Conservation (phyloP, 2,329 filamentous ascomycete genomes). For the Diaporthe sp. region DNA sequence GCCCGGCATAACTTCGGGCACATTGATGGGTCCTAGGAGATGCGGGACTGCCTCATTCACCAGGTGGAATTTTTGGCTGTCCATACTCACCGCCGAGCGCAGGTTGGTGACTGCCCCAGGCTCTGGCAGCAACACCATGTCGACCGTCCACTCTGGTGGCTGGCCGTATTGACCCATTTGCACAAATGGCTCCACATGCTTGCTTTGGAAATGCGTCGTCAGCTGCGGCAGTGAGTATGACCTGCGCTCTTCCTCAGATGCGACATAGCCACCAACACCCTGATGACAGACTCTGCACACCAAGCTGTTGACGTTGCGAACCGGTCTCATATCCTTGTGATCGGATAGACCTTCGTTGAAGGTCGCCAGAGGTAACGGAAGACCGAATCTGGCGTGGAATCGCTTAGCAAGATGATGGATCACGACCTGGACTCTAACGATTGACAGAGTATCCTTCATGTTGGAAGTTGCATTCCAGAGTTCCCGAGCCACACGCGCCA, state of each 20-base stretch:
- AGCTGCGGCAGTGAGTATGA: constrained; percentile 71
- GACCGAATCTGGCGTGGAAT: constrained; percentile 69
- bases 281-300: constrained; percentile 67
- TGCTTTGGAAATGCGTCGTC: constrained; percentile 67
- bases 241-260: constrained; percentile 50
- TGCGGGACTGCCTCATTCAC: constrained; percentile 55
- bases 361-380: constrained; percentile 68
- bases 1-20: constrained; percentile 15
- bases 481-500: constrained; percentile 68
- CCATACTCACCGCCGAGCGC: constrained; percentile 45
- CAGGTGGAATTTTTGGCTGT: constrained; percentile 50
- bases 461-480: constrained; percentile 73
- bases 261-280: constrained; percentile 47
- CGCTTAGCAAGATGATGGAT: constrained; percentile 72
- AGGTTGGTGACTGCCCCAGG: constrained; percentile 48
- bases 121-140: constrained; percentile 60
- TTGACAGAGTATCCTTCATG: constrained; percentile 71
- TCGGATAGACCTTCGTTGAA: constrained; percentile 71
- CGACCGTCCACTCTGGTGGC: constrained; percentile 57
- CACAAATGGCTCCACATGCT: constrained; percentile 52
- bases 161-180: constrained; percentile 40
- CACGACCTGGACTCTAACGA: constrained; percentile 72
- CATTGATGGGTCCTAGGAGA: constrained; percentile 44
- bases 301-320: constrained; percentile 67
- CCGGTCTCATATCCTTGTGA: constrained; percentile 67